These are phyloP conservation scores for Barnettozyma wickerhamii DNA, from an alignment of 805 yeast species.

Conservation along the genomic window DNA sequence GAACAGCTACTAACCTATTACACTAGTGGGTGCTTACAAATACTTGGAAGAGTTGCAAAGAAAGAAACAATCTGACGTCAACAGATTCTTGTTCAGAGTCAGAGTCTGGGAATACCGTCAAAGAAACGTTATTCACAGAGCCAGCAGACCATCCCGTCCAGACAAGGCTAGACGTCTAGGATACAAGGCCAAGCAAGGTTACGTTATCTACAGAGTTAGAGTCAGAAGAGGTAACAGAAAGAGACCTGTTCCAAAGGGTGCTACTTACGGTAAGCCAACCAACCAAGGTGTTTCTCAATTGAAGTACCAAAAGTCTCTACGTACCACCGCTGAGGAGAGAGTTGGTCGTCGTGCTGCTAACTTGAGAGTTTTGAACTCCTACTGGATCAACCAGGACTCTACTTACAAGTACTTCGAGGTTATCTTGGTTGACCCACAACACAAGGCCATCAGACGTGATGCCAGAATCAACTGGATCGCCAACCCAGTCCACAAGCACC, in stretches of 20 bases:
- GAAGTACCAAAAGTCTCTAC: conserved; percentile 97
- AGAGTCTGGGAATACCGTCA: conserved; percentile 99
- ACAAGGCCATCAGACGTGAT: conserved; percentile 98
- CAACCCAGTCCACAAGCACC: conserved; percentile 99
- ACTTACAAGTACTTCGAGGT: conserved; percentile 99
- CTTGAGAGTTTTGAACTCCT: conserved; percentile 98
- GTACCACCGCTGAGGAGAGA: conserved; percentile 99
- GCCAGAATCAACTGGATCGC: conserved; percentile 99
- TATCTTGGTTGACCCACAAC: conserved; percentile 94
- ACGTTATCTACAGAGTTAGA: conserved; percentile 96
- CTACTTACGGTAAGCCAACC: conserved; percentile 99
- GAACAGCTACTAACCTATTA: conserved; percentile 8
- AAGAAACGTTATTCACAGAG: conserved; percentile 97
- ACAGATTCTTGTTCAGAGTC: conserved; percentile 98
- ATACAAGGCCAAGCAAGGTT: conserved; percentile 99
- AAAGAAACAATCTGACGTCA: conserved; percentile 99
- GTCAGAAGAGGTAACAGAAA: conserved; percentile 99
- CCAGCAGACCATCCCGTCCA: conserved; percentile 98
- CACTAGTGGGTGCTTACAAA: conserved; percentile 97
- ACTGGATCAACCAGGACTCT: conserved; percentile 99
- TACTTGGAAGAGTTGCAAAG: conserved; percentile 98
- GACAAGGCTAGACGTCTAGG: conserved; percentile 99
- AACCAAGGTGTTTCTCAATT: conserved; percentile 99
- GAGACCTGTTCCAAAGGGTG: conserved; percentile 99
- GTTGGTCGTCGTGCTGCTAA: conserved; percentile 98